Evolutionary conservation across 139 green algal species (phyloP).

Genomic region (Deuterostichococcus epilithicus): DNA sequence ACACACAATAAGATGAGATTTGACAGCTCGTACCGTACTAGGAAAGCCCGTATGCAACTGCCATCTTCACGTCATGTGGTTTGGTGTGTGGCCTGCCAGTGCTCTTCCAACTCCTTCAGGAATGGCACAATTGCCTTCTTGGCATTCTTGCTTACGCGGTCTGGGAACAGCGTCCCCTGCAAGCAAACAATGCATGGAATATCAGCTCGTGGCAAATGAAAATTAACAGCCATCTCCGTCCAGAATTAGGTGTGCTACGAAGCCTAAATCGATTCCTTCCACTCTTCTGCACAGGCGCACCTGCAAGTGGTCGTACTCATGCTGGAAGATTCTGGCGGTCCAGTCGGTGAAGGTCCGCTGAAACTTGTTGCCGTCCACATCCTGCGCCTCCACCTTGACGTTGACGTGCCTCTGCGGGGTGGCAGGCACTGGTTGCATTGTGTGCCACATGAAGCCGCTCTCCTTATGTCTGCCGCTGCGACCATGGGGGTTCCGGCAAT

Average conservation of each 20-base stretch:
- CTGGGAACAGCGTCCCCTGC: constrained; percentile 76
- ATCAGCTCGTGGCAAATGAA: neutral
- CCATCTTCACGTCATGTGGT: no score
- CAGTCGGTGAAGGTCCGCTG: constrained; percentile 70
- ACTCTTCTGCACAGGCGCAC: constrained; percentile 14
- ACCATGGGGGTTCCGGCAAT: no score
- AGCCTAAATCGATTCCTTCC: neutral
- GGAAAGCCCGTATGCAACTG: no score
- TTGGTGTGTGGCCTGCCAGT: no score
- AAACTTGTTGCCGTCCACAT: constrained; percentile 73
- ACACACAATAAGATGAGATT: no score
- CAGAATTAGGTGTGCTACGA: neutral
- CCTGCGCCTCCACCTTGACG: constrained; percentile 82
- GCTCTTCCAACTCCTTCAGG: neutral
- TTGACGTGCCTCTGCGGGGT: constrained; percentile 48
- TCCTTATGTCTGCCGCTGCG: neutral
- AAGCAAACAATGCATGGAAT: neutral
- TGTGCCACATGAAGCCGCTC: no score
- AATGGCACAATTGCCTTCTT: neutral
- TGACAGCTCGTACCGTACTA: no score
- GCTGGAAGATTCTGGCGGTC: constrained; percentile 93
- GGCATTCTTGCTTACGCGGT: constrained; percentile 62
- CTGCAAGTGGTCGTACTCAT: constrained; percentile 98
- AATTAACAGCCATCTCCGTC: neutral
- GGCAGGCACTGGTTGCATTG: neutral